Evolutionary conservation across 257 asterid genomes (phyloP).

Genomic region (Dorcoceras hygrometricum): DNA sequence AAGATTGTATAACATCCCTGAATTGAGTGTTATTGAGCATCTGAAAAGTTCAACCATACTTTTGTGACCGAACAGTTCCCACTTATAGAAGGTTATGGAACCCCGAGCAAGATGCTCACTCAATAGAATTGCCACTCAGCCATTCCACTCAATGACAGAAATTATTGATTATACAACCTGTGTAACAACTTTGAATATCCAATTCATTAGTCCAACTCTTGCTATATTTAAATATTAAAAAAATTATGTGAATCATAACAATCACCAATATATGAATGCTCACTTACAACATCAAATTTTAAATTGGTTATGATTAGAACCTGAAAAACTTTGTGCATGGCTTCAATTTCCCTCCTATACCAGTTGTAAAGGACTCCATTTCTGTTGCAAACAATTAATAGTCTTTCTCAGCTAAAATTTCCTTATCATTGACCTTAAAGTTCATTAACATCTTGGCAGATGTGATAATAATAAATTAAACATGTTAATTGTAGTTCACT

Average conservation of each 20-base stretch:
- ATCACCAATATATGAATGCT: background rate
- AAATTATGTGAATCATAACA: background rate
- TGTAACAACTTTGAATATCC: constrained; percentile 49
- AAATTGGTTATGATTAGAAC: constrained; percentile 75
- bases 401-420: constrained; percentile 44
- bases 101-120: constrained; percentile 23
- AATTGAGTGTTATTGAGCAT: constrained; percentile 9
- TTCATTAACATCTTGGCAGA: constrained; percentile 28
- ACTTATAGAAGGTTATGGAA: constrained; percentile 26
- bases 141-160: constrained; percentile 28
- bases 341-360: constrained; percentile 92
- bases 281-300: constrained; percentile 29
- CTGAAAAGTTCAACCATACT: constrained; percentile 23
- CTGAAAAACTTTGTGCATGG: constrained; percentile 94
- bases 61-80: constrained; percentile 34
- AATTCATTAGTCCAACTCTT: constrained; percentile 47
- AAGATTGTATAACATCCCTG: constrained; percentile 18
- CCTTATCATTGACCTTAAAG: constrained; percentile 34
- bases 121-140: constrained; percentile 12
- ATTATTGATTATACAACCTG: constrained; percentile 50
- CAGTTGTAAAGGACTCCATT: constrained; percentile 69
- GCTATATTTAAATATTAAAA: constrained; percentile 16
- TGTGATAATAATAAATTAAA: constrained; percentile 16
- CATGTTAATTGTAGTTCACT: background rate
- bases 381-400: constrained; percentile 73